phyloP scores from a whole-genome alignment of 768 basidiomycete species.

The Hortiboletus flavorubellus region DNA sequence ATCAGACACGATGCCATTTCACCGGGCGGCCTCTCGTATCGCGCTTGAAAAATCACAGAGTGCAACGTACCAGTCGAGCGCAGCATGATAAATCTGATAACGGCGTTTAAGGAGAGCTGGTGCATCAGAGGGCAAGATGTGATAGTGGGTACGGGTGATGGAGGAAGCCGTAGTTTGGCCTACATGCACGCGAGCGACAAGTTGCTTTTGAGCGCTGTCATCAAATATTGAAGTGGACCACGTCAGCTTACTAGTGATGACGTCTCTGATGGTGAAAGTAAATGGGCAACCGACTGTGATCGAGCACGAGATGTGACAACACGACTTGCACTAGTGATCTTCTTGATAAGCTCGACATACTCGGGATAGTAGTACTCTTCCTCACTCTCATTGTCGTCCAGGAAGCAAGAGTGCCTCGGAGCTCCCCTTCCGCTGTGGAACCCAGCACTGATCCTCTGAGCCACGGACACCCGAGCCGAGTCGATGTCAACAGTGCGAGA shows the following conservation, averaged over 20 bases:
- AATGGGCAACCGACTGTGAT: not conserved
- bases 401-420: no score
- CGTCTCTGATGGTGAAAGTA: not conserved
- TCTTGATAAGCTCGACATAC: not conserved
- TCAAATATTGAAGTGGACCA: not conserved
- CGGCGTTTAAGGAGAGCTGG: not conserved
- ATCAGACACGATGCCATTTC: conserved; percentile 95
- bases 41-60: not conserved
- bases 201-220: not conserved
- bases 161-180: not conserved
- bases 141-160: not conserved
- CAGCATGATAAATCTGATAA: not conserved
- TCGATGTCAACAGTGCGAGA: no score
- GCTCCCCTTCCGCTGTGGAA: no score
- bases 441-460: no score
- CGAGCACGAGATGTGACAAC: not conserved
- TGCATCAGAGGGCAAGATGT: no score
- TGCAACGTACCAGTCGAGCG: not conserved
- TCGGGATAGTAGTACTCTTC: no score
- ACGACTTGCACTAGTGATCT: not conserved
- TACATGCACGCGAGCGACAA: not conserved
- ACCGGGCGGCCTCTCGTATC: conserved; percentile 63
- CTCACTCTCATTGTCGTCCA: not conserved
- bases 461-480: not conserved
- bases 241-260: no score